Base-by-base conservation (phyloP, 306 rosid species). In the Sicyos baderoa region DNA sequence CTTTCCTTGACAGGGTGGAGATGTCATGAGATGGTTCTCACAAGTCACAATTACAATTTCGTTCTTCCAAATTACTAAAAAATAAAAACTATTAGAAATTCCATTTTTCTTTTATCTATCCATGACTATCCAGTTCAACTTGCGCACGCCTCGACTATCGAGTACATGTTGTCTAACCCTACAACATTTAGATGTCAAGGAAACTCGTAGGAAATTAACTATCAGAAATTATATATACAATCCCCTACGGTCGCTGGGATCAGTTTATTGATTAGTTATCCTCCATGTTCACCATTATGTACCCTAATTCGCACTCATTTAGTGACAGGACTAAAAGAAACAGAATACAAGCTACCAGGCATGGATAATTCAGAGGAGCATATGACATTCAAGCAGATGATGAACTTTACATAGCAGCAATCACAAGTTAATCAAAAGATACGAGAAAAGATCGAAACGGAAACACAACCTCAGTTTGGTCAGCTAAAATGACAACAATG, bases 391-490 rank as follows among this genome's bases (percentile, higher is more conserved):
- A 54, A 19, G 29, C 37, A 17, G 12, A 21, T 35, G 51, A 71
- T 51, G 32, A 4, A 9, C 25, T 32, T 12, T 54, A 11, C 74
- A 27, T 14, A 29, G 13, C 55, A 4, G n/a, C 25, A 16, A 37
- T 16, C 29, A 27, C 22, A 15, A 5, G 4, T 37, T 59, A 5
- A 48, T 17, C 40, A 63, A 32, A 29, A 59, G 59, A 44, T 3
- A 16, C 54, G 54, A 45, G 61, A 2, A 50, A 7, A 0, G 11
- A 35, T 49, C 9, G 42, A 35, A 51, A 51, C 22, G 9, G 75
- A 54, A 6, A 37, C n/a, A 44, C 49, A 66, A 92, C 98, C 98
- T 92, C 96, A 22, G 91, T 87, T 76, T 92, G 98, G 52, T 92
- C 98, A 62, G 81, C 88, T 74, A 92, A 75, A 23, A 92, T 81